phyloP scores from a whole-genome alignment of 2,329 filamentous ascomycete genomes.

The Talaromyces sp. region DNA sequence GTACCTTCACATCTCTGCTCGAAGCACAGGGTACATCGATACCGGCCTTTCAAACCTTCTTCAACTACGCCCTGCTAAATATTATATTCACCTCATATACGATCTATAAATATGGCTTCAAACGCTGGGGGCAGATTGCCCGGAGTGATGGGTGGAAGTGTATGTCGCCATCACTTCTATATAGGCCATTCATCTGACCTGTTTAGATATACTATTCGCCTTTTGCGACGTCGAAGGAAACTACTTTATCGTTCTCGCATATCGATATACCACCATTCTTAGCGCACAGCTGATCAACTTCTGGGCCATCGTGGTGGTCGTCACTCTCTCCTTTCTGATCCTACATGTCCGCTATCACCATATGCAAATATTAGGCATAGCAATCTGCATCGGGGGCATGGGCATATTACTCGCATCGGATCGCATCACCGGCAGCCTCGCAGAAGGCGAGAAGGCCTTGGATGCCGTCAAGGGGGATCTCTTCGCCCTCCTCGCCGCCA shows the following conservation, averaged over 20 bases:
- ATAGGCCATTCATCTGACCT: neutral
- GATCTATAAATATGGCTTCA: slow-evolving; percentile 73
- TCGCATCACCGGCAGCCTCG: slow-evolving; percentile 72
- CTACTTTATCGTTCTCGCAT: slow-evolving; percentile 95
- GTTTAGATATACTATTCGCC: slow-evolving; percentile 70
- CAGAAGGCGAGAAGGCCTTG: slow-evolving; percentile 50
- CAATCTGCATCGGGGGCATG: slow-evolving; percentile 87
- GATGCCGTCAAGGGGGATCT: slow-evolving; percentile 85
- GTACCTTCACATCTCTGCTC: slow-evolving; percentile 82
- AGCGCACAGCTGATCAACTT: slow-evolving; percentile 96
- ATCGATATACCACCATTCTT: slow-evolving; percentile 86
- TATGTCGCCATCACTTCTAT: slow-evolving; percentile 22
- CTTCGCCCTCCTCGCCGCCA: slow-evolving; percentile 84
- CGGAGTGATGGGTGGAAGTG: slow-evolving; percentile 80
- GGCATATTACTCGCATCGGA: slow-evolving; percentile 83
- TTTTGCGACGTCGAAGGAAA: slow-evolving; percentile 96
- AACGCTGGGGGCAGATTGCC: slow-evolving; percentile 63
- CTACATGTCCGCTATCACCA: slow-evolving; percentile 85
- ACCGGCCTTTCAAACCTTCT: slow-evolving; percentile 91
- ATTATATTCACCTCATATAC: slow-evolving; percentile 78
- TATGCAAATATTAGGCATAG: slow-evolving; percentile 79
- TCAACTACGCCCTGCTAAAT: slow-evolving; percentile 86
- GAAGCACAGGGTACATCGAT: slow-evolving; percentile 67
- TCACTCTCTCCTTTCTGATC: slow-evolving; percentile 75
- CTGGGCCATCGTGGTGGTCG: slow-evolving; percentile 94